These are phyloP conservation scores for Solanum clarkiae DNA, from an alignment of 257 asterid genomes.

Conservation along the genomic window DNA sequence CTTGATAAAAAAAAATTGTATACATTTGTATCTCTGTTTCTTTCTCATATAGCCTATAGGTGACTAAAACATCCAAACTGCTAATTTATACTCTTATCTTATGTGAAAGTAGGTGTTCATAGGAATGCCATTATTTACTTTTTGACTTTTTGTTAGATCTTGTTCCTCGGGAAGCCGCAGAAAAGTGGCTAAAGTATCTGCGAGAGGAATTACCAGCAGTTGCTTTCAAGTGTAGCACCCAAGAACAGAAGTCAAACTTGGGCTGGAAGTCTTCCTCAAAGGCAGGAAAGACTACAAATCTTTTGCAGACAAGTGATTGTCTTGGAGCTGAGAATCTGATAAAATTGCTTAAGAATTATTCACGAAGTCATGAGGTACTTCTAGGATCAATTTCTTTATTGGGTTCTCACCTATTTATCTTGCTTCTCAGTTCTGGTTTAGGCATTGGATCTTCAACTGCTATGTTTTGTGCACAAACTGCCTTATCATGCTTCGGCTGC, in stretches of 20 bases:
- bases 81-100: background rate
- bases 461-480: background rate
- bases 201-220: slow-evolving; percentile 90
- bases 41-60: background rate
- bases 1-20: background rate
- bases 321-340: slow-evolving; percentile 85
- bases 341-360: slow-evolving; percentile 68
- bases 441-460: background rate
- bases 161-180: slow-evolving; percentile 86
- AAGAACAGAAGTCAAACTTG: slow-evolving; percentile 83
- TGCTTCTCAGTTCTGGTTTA: background rate
- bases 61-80: background rate
- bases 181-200: slow-evolving; percentile 91
- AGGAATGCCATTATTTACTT: background rate
- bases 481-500: background rate
- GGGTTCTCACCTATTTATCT: background rate
- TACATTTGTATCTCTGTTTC: background rate
- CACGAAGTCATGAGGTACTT: slow-evolving; percentile 63
- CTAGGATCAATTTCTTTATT: background rate
- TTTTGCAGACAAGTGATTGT: slow-evolving; percentile 83
- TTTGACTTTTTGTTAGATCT: slow-evolving; percentile 44
- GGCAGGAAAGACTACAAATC: slow-evolving; percentile 26
- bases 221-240: slow-evolving; percentile 94
- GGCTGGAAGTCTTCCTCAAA: slow-evolving; percentile 84
- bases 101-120: background rate